Evolutionary conservation across 2,329 filamentous ascomycete species (phyloP).

Genomic region (Alternaria alternata): DNA sequence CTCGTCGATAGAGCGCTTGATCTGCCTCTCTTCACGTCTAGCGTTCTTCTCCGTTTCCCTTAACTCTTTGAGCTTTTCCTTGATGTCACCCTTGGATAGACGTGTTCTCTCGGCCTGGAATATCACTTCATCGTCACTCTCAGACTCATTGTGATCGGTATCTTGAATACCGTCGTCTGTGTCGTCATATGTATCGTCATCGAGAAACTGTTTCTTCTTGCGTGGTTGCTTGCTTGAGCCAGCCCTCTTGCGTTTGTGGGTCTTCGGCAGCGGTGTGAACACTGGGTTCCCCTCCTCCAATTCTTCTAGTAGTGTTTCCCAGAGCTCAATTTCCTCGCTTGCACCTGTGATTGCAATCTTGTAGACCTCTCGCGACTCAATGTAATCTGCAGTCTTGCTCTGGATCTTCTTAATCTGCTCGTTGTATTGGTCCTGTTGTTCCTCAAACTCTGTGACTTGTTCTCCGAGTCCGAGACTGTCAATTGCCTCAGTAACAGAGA

Average conservation of each 20-base stretch:
- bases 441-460: conserved; percentile 37
- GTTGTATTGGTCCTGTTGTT: conserved; percentile 29
- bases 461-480: conserved; percentile 50
- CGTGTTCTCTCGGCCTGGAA: conserved; percentile 37
- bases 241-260: conserved; percentile 54
- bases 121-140: conserved; percentile 31
- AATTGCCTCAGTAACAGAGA: conserved; percentile 58
- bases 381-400: conserved; percentile 35
- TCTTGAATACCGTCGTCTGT: conserved; percentile 10
- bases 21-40: conserved; percentile 37
- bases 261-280: conserved; percentile 46
- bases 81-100: conserved; percentile 53
- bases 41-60: conserved; percentile 55
- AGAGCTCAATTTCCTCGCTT: conserved; percentile 56
- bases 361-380: conserved; percentile 48
- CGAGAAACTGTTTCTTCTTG: conserved; percentile 1
- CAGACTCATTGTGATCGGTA: conserved; percentile 33
- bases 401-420: conserved; percentile 27
- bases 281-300: conserved; percentile 54
- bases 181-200: conserved; percentile 3
- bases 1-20: conserved; percentile 44
- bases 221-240: background rate
- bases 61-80: conserved; percentile 55
- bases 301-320: conserved; percentile 53
- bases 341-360: conserved; percentile 45